phyloP scores from a whole-genome alignment of 2,329 filamentous ascomycete genomes.

The Penicillium sp. region DNA sequence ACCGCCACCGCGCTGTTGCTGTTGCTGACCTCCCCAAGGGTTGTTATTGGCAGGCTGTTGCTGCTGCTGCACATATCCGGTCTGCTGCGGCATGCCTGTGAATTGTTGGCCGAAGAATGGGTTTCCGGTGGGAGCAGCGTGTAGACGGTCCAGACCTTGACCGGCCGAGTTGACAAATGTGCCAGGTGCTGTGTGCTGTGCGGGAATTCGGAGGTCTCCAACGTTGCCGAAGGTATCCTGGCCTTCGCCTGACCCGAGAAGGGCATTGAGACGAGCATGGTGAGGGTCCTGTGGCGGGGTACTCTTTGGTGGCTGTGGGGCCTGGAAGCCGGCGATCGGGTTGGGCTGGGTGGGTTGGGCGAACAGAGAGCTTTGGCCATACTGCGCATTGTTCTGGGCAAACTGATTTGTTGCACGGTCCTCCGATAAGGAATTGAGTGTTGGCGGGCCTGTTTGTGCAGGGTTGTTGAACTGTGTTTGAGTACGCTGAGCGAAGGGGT shows the following conservation, averaged over 20 bases:
- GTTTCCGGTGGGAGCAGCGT: slow-evolving; percentile 67
- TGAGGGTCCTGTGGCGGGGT: slow-evolving; percentile 53
- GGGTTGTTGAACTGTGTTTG: slow-evolving; percentile 54
- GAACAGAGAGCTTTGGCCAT: slow-evolving; percentile 42
- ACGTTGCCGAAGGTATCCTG: slow-evolving; percentile 97
- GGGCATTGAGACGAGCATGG: slow-evolving; percentile 74
- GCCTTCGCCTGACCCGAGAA: slow-evolving; percentile 83
- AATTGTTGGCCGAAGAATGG: slow-evolving; percentile 85
- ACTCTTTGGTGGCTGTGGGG: slow-evolving; percentile 36
- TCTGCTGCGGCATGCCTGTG: slow-evolving; percentile 63
- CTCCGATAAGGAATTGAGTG: slow-evolving; percentile 45
- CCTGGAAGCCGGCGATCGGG: slow-evolving; percentile 35
- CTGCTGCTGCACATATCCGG: slow-evolving; percentile 47
- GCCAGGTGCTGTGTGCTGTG: slow-evolving; percentile 93
- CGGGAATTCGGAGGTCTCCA: slow-evolving; percentile 91
- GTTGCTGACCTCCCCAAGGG: slow-evolving; percentile 56
- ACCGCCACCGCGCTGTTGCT: slow-evolving; percentile 50
- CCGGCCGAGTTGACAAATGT: slow-evolving; percentile 97
- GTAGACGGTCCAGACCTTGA: slow-evolving; percentile 70
- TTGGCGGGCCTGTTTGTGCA: slow-evolving; percentile 51
- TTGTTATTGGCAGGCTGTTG: slow-evolving; percentile 52
- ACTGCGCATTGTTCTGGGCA: slow-evolving; percentile 12
- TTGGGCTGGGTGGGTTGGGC: slow-evolving; percentile 43
- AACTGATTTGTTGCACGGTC: slow-evolving; percentile 16
- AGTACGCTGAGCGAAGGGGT: slow-evolving; percentile 77